These are phyloP conservation scores for Colletotrichum caudatum DNA, from an alignment of 2,329 filamentous ascomycete genomes.

Conservation along the genomic window DNA sequence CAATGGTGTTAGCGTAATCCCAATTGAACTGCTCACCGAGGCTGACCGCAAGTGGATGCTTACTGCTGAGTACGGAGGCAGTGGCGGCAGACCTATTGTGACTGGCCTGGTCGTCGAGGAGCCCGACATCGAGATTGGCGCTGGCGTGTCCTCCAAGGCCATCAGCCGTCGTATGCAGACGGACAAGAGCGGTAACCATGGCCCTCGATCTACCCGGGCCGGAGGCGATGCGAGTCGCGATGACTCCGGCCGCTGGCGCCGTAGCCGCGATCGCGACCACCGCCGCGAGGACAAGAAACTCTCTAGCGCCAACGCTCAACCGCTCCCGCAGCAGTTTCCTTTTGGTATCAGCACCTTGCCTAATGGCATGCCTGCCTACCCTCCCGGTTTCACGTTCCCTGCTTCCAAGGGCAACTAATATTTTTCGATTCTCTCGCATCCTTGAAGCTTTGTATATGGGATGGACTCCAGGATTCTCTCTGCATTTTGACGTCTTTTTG, in stretches of 20 bases:
- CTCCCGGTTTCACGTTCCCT: constrained; percentile 55
- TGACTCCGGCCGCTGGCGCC: constrained; percentile 48
- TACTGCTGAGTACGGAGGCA: constrained; percentile 92
- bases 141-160: constrained; percentile 94
- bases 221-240: constrained; percentile 54
- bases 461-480: constrained; percentile 13
- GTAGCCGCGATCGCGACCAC: constrained; percentile 47
- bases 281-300: constrained; percentile 47
- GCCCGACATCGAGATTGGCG: constrained; percentile 98
- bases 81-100: constrained; percentile 84
- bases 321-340: constrained; percentile 50
- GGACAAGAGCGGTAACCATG: constrained; percentile 73
- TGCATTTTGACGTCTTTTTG: constrained; percentile 33
- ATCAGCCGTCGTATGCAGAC: constrained; percentile 78
- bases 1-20: constrained; percentile 92
- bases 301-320: constrained; percentile 43
- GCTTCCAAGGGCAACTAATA: constrained; percentile 46
- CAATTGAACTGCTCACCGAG: constrained; percentile 91
- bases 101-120: constrained; percentile 92
- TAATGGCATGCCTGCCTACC: constrained; percentile 59
- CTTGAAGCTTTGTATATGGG: constrained; percentile 17
- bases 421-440: constrained; percentile 9
- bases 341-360: constrained; percentile 56
- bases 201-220: constrained; percentile 71
- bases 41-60: constrained; percentile 98